These are phyloP conservation scores for Pyricularia pennisetigena DNA, from an alignment of 2,329 filamentous ascomycete species.

Conservation along the genomic window DNA sequence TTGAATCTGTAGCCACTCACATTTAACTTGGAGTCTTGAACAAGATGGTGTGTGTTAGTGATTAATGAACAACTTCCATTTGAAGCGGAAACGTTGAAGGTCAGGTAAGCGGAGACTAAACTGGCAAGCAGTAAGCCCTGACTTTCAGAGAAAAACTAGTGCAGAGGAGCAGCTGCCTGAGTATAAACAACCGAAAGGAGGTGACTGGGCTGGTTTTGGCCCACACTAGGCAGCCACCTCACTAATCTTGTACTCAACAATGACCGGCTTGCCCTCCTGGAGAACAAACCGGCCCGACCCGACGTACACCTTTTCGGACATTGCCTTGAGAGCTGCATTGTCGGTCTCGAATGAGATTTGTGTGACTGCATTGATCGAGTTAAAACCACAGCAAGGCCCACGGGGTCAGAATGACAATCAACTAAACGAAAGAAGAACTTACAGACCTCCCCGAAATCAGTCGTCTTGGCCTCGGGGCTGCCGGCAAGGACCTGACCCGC, in stretches of 20 bases:
- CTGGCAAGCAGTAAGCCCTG: background rate
- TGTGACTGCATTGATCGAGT: slow-evolving; percentile 16
- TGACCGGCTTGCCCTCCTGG: slow-evolving; percentile 23
- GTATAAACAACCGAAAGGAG: background rate
- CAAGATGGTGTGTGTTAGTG: background rate
- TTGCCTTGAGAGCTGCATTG: slow-evolving; percentile 18
- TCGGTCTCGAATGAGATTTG: slow-evolving; percentile 28
- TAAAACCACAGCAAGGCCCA: background rate
- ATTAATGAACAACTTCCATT: background rate
- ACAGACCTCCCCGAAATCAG: slow-evolving; percentile 27
- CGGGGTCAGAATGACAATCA: background rate
- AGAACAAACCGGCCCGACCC: slow-evolving; percentile 30
- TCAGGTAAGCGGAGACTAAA: background rate
- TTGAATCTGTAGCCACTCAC: background rate
- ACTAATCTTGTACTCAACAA: slow-evolving; percentile 35
- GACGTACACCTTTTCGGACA: slow-evolving; percentile 30
- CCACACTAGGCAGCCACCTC: slow-evolving; percentile 19
- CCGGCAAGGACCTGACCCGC: slow-evolving; percentile 23
- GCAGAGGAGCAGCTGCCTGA: background rate
- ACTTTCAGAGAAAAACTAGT: background rate
- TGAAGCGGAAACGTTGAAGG: background rate
- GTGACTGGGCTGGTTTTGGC: background rate
- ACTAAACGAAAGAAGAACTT: slow-evolving; percentile 10
- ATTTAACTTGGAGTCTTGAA: background rate
- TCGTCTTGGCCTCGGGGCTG: slow-evolving; percentile 24